These are phyloP conservation scores for Tulasnella sp. DNA, from an alignment of 768 basidiomycete species.

Conservation along the genomic window DNA sequence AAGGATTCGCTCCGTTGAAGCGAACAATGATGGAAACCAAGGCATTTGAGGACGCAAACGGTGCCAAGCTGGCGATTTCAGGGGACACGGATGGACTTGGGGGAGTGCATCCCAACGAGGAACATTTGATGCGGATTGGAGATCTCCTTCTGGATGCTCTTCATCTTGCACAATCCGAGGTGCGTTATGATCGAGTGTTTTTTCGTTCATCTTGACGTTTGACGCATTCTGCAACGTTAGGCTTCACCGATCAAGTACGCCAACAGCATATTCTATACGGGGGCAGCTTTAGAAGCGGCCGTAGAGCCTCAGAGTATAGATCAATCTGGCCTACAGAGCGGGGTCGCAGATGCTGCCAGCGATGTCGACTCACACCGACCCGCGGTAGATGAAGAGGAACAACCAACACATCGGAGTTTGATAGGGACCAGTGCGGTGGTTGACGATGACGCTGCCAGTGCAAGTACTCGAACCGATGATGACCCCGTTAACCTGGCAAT, in stretches of 20 bases:
- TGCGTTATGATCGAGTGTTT: slow-evolving; percentile 34
- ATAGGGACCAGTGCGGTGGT: slow-evolving; percentile 34
- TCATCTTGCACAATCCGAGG: slow-evolving; percentile 56
- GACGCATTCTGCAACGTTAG: neutral
- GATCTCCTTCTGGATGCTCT: slow-evolving; percentile 76
- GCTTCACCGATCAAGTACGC: slow-evolving; percentile 13
- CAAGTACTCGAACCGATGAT: slow-evolving; percentile 72
- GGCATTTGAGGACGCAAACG: slow-evolving; percentile 32
- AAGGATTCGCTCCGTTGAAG: slow-evolving; percentile 80
- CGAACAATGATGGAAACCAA: slow-evolving; percentile 50
- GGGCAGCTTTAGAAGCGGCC: neutral
- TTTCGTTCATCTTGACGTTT: neutral
- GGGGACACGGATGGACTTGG: slow-evolving; percentile 33
- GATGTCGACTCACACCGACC: slow-evolving; percentile 21
- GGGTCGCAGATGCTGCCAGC: neutral
- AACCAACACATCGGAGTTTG: neutral
- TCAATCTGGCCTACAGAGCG: neutral
- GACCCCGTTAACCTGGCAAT: slow-evolving; percentile 64
- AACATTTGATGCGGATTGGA: slow-evolving; percentile 88
- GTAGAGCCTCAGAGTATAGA: neutral
- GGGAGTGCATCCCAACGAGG: slow-evolving; percentile 81
- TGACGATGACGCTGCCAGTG: slow-evolving; percentile 64
- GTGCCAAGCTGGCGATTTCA: slow-evolving; percentile 28
- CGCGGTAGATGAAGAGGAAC: slow-evolving; percentile 18
- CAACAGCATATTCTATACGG: slow-evolving; percentile 1